Evolutionary conservation across 2,329 filamentous ascomycete species (phyloP), one percentile per base, ranked within the genome.

Genomic region (Penicillium sp.): DNA sequence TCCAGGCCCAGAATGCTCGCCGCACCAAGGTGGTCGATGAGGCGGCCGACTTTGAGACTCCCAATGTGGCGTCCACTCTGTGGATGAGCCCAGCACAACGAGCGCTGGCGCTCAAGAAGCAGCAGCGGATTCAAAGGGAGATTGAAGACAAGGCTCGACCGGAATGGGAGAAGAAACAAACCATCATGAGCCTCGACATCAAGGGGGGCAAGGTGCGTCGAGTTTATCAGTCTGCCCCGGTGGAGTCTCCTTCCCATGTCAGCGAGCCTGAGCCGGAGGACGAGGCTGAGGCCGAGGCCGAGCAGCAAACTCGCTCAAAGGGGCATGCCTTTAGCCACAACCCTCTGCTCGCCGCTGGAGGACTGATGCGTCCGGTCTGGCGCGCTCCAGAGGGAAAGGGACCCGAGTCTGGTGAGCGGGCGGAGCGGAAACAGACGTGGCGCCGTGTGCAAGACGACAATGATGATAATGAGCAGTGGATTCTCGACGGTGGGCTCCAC

Each of bases 11-110:
- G 60, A 95, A 95, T 56, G 88, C 89, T 0, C 80, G 81, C 50
- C 78, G 90, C 38, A 96, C 90, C 1, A 88, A 84, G 12, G 85
- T 96, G 12, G 81, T 89, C 34, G 90, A 96, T 60, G 90, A 95
- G 70, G 90, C 89, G 0, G 82, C 84, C 1, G 84, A 88, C 61
- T 85, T 81, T 54, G 84, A 87, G 56, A 81, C 81, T 0, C 80
- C 83, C 0, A 71, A 68, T 45, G 70, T 73, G 29, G 80, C 82
- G 5, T 75, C 79, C 4, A 89, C 80, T 57, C 85, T 93, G 72
- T 95, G 90, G 90, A 86, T 89, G 43, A 88, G 75, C 12, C 88
- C 90, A 0, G 83, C 87, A 54, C 88, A 95, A 67, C 79, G 90
- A 37, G 90, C 90, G 1, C 76, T 83, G 55, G 88, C 93, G 65